Evolutionary conservation across 1,139 yeast species (phyloP).

Genomic region (Lipomyces yarrowii): DNA sequence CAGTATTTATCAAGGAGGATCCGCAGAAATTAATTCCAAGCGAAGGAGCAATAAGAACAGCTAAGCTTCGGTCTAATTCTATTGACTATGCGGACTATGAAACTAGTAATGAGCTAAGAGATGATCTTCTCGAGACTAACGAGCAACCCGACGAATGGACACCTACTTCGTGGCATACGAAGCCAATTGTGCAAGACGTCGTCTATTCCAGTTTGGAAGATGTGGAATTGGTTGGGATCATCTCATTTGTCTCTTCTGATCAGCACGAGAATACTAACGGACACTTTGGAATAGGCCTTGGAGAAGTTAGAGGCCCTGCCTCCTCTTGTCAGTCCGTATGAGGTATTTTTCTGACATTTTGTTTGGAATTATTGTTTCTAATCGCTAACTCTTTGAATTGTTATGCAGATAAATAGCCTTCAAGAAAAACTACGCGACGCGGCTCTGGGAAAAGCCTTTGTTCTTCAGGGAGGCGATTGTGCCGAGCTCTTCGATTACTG

Average conservation of each 20-base stretch:
- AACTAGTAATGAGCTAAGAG: slow-evolving; percentile 25
- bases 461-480: slow-evolving; percentile 52
- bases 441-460: slow-evolving; percentile 49
- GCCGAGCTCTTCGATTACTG: slow-evolving; percentile 52
- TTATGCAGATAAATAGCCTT: slow-evolving; percentile 39
- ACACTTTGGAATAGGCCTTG: slow-evolving; percentile 37
- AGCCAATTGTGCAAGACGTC: slow-evolving; percentile 50
- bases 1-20: slow-evolving; percentile 34
- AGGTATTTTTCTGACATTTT: slow-evolving; percentile 30
- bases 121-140: background rate
- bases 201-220: slow-evolving; percentile 45
- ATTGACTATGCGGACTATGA: slow-evolving; percentile 10
- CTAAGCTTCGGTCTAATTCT: slow-evolving; percentile 44
- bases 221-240: slow-evolving; percentile 38
- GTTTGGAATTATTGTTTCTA: background rate
- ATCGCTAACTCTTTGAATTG: background rate
- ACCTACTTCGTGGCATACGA: slow-evolving; percentile 49
- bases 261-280: background rate
- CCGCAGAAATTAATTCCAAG: slow-evolving; percentile 44
- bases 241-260: background rate
- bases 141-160: slow-evolving; percentile 39
- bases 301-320: slow-evolving; percentile 49
- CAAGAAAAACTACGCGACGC: slow-evolving; percentile 45
- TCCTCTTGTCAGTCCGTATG: slow-evolving; percentile 48
- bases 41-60: slow-evolving; percentile 45